Evolutionary conservation across 768 basidiomycete genomes (phyloP).

Genomic region (Boletus vinaceobasis): DNA sequence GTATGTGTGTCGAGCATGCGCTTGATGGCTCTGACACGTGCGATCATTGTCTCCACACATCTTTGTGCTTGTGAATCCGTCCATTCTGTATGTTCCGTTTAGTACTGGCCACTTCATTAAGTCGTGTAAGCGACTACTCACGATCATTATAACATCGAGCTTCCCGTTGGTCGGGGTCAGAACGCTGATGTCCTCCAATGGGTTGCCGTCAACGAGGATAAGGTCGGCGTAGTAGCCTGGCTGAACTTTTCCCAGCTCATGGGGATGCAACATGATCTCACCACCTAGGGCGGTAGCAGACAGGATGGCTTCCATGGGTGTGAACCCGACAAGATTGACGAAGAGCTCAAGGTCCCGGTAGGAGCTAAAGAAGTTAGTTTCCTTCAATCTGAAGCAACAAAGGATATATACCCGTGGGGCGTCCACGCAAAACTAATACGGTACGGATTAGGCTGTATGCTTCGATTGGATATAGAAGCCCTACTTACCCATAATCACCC

Average conservation of each 20-base stretch:
- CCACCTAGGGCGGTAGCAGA: conserved; percentile 36
- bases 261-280: conserved; percentile 34
- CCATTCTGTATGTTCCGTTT: conserved; percentile 18
- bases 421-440: conserved; percentile 29
- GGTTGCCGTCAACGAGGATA: conserved; percentile 35
- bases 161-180: conserved; percentile 30
- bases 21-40: neutral
- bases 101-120: neutral
- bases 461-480: neutral
- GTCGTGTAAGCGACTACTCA: conserved; percentile 9
- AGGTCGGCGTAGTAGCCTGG: conserved; percentile 38
- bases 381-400: neutral
- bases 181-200: conserved; percentile 33
- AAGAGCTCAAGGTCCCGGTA: conserved; percentile 38
- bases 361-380: conserved; percentile 20
- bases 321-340: conserved; percentile 33
- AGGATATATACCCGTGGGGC: conserved; percentile 25
- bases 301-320: conserved; percentile 37
- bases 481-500: conserved; percentile 35
- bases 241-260: conserved; percentile 36
- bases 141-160: conserved; percentile 35
- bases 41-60: neutral
- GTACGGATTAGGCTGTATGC: neutral
- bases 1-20: too few relatives aligned
- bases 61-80: conserved; percentile 20